A percentile compares a stretch with the other conserved stretches of the same genome.
phyloP scores from a whole-genome alignment of 2,329 filamentous ascomycete genomes.

The Penicillium sp. region DNA sequence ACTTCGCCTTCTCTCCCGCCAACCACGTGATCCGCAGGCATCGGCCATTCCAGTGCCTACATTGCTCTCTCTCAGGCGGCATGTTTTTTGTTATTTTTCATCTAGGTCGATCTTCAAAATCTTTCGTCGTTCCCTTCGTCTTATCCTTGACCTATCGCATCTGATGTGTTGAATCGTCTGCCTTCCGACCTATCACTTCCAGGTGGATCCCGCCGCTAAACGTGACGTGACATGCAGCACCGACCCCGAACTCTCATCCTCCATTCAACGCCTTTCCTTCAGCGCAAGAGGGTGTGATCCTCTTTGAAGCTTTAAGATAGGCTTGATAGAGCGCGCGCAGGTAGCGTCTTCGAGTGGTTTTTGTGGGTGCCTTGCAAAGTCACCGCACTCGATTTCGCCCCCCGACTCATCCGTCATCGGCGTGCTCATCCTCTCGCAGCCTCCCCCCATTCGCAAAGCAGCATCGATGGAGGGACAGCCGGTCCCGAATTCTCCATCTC shows the following conservation, averaged over 20 bases:
- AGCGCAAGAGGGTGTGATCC: conserved; percentile 3
- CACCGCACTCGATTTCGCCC: not conserved
- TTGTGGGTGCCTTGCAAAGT: conserved; percentile 1
- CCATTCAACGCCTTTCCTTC: conserved; percentile 5
- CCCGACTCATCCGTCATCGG: conserved; percentile 2
- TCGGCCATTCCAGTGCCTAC: not conserved
- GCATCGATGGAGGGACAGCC: conserved; percentile 33
- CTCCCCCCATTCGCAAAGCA: conserved; percentile 1
- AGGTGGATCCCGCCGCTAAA: conserved; percentile 18
- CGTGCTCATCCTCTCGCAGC: conserved; percentile 2
- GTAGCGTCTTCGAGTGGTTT: not conserved
- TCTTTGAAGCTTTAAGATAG: not conserved
- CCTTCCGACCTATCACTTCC: conserved; percentile 15
- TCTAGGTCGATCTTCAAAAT: not conserved
- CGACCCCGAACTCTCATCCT: conserved; percentile 4
- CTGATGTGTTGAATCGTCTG: conserved; percentile 4
- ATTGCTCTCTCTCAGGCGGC: not conserved
- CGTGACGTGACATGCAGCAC: conserved; percentile 24
- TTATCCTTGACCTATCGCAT: not conserved
- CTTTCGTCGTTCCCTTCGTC: not conserved
- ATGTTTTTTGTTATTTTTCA: not conserved
- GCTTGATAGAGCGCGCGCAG: not conserved
- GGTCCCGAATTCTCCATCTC: conserved; percentile 20
- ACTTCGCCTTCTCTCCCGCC: not conserved
- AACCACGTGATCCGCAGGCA: not conserved